Conservation (phyloP, 208 protist species). For the Trypanosoma conorhini region DNA sequence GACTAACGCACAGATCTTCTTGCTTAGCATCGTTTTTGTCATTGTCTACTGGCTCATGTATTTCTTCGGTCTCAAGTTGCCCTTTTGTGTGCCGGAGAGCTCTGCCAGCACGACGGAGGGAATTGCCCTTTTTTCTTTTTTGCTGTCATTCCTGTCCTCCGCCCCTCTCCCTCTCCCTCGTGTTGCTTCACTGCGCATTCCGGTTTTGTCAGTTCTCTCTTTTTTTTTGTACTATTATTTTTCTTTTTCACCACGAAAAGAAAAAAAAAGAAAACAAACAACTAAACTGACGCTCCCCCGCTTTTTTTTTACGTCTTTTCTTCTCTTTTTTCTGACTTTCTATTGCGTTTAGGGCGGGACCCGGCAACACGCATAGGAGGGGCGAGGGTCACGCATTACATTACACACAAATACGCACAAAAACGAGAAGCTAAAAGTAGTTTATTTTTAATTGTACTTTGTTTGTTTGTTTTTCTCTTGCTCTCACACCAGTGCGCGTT, state of each 20-base stretch:
- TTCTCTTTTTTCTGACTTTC: not conserved
- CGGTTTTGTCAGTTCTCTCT: no score
- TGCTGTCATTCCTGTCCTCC: no score
- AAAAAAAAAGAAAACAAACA: no score
- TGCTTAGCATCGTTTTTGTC: conserved; percentile 64
- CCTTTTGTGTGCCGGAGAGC: conserved; percentile 1
- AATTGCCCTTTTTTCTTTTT: no score
- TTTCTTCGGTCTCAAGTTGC: conserved; percentile 61
- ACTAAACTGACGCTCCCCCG: no score
- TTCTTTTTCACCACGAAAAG: no score
- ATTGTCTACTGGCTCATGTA: conserved; percentile 74
- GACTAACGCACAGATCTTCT: conserved; percentile 55
- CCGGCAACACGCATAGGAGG: not conserved
- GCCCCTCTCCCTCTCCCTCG: no score
- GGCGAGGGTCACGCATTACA: not conserved
- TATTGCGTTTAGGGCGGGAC: not conserved
- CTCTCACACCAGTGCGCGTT: not conserved
- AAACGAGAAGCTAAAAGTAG: not conserved
- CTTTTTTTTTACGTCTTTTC: not conserved
- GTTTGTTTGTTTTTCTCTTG: not conserved
- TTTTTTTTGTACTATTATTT: no score
- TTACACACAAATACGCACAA: not conserved
- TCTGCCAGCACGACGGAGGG: no score
- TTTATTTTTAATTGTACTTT: not conserved
- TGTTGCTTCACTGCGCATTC: no score